Base-by-base conservation (phyloP, 169 alveolate genomes). In the Condylostoma magnum region DNA sequence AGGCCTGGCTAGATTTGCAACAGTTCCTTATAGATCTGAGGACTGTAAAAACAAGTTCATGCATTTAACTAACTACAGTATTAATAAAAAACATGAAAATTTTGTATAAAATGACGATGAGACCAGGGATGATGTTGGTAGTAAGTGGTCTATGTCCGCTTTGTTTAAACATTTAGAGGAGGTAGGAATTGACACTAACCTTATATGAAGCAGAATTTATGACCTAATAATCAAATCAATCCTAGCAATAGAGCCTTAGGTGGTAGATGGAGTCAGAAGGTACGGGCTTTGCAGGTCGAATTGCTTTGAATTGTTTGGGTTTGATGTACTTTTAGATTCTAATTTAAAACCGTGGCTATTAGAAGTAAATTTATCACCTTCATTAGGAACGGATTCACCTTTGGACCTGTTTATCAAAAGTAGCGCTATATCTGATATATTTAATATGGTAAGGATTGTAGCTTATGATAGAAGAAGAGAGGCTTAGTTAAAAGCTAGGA, bases 1-100 rank as follows among this genome's bases (percentile, higher is more conserved):
- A 71, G 96, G 94, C 6, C 69, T 91, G 36, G 91, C 90, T 8
- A 55, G 96, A 36, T 83, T 90, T 60, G 93, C 94, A 1, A 70
- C 86, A 44, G 91, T 84, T 52, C 73, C 76, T 15, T 90, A 66
- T 30, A 66, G n/a, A 46, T 68, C 75, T 18, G 41, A 67, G 0
- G 66, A 52, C 30, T 55, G 67, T 8, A 66, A 71, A 0, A 66
- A 30, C 25, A 66, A 65, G 38, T 90, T 67, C 69, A 81, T 82
- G 66, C 93, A 87, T 72, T 65, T 90, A 30, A 90, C 96, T 6
- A 90, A 90, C 48, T 90, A 90, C 77, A 58, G 86, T 27, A 76
- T 90, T 44, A 86, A 87, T 55, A 90, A 90, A 53, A 82, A 90
- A 53, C 81, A 82, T 56, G 76, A 82, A 41, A 85, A 84, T 27